These are phyloP conservation scores for Neocallimastix lanati DNA, from an alignment of 192 early-diverging fungal genomes.

Conservation along the genomic window DNA sequence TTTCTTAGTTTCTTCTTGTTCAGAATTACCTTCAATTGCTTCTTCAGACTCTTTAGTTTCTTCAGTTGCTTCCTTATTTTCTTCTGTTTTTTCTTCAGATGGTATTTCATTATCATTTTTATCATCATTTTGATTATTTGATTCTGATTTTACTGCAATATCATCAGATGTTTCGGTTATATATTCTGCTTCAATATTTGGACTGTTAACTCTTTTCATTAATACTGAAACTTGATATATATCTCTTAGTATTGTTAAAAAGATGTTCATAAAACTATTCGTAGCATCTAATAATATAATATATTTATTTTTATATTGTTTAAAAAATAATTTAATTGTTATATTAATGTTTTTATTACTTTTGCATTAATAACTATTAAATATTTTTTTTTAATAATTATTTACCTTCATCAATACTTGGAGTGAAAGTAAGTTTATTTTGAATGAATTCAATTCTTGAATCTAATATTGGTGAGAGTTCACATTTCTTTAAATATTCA, in stretches of 20 bases:
- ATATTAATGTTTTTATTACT: too few relatives aligned
- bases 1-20: not conserved
- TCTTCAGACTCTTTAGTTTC: not conserved
- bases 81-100: not conserved
- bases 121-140: not conserved
- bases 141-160: not conserved
- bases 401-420: constrained; percentile 36
- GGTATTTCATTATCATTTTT: not conserved
- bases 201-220: constrained; percentile 24
- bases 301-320: not conserved
- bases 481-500: constrained; percentile 13
- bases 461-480: constrained; percentile 34
- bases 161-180: not conserved
- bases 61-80: not conserved
- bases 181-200: not conserved
- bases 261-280: constrained; percentile 18
- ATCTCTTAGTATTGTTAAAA: constrained; percentile 27
- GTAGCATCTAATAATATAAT: constrained; percentile 13
- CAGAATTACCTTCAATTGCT: constrained; percentile 2
- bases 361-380: not conserved
- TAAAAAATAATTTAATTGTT: constrained; percentile 5
- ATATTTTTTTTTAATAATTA: not conserved
- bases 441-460: constrained; percentile 37
- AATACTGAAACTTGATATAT: constrained; percentile 34
- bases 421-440: constrained; percentile 32